A percentile compares a stretch with the other conserved stretches of the same genome.
Conservation (phyloP, 352 stramenopile genomes). For the Pythium coloratum region DNA sequence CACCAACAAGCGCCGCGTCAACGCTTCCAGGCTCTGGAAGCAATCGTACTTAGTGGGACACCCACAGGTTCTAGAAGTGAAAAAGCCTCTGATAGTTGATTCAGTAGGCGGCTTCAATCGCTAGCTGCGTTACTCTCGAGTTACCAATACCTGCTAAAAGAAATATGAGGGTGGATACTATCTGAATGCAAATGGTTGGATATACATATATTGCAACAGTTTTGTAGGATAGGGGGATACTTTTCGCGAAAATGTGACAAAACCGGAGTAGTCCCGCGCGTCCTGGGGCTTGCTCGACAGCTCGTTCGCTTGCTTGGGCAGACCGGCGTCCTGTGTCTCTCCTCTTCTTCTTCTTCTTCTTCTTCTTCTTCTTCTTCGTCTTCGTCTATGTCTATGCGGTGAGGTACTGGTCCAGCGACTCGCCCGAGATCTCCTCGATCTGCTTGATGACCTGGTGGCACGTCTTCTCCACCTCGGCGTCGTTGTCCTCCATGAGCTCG, state of each 20-base stretch:
- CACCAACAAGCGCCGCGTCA: conserved; percentile 5
- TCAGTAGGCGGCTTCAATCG: neutral
- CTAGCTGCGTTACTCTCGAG: too few species aligned
- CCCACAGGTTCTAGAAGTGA: neutral
- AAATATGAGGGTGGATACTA: neutral
- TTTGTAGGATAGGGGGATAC: conserved; percentile 4
- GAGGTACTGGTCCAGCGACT: conserved; percentile 89
- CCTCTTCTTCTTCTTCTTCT: neutral
- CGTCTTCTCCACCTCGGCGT: conserved; percentile 79
- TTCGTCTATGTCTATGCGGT: conserved; percentile 34
- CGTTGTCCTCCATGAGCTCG: conserved; percentile 88
- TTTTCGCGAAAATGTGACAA: conserved; percentile 13
- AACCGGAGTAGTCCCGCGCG: neutral
- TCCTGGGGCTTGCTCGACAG: neutral
- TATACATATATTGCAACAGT: conserved; percentile 26
- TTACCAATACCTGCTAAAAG: neutral
- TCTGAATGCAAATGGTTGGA: neutral
- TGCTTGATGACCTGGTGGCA: conserved; percentile 89
- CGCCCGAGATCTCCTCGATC: conserved; percentile 89
- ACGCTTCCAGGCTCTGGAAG: neutral
- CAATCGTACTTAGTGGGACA: conserved; percentile 7
- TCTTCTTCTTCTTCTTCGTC: neutral
- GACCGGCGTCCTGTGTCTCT: neutral
- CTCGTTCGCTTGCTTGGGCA: neutral
- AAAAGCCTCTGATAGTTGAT: conserved; percentile 2